Percentiles rank a stretch among this genome's conserved stretches.
These are phyloP conservation scores for Acacia concinna DNA, from an alignment of 331 rosid species.

Conservation along the genomic window DNA sequence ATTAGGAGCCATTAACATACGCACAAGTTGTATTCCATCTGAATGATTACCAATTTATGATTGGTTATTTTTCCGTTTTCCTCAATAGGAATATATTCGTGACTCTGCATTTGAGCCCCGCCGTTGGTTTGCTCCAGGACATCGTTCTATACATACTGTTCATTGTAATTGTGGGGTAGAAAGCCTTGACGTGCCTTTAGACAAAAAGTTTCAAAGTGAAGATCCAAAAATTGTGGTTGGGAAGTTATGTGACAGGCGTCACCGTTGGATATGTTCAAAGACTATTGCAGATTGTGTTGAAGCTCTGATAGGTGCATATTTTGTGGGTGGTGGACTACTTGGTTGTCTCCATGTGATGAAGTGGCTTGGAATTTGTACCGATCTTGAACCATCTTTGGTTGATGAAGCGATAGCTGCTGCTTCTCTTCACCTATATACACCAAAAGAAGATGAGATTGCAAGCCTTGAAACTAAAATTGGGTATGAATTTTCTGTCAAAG, in stretches of 20 bases:
- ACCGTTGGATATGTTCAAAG: slow-evolving; percentile 90
- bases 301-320: slow-evolving; percentile 91
- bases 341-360: slow-evolving; percentile 79
- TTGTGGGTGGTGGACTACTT: slow-evolving; percentile 72
- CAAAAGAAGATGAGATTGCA: slow-evolving; percentile 57
- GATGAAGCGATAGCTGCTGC: slow-evolving; percentile 63
- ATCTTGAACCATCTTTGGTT: slow-evolving; percentile 65
- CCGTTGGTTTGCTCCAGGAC: slow-evolving; percentile 97
- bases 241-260: slow-evolving; percentile 83
- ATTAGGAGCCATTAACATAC: background rate
- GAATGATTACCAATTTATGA: background rate
- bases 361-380: slow-evolving; percentile 76
- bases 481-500: slow-evolving; percentile 73
- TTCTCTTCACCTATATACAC: slow-evolving; percentile 52
- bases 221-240: slow-evolving; percentile 75
- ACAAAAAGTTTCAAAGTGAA: slow-evolving; percentile 60
- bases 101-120: slow-evolving; percentile 94
- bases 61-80: slow-evolving; percentile 29
- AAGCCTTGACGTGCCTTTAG: slow-evolving; percentile 74
- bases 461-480: slow-evolving; percentile 69
- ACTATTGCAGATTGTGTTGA: slow-evolving; percentile 90
- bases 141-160: slow-evolving; percentile 51
- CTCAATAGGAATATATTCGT: slow-evolving; percentile 66
- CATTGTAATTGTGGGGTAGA: slow-evolving; percentile 82
- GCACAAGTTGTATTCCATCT: background rate